Base-by-base conservation (phyloP, 2,329 filamentous ascomycete genomes). In the Ilyonectria destructans region DNA sequence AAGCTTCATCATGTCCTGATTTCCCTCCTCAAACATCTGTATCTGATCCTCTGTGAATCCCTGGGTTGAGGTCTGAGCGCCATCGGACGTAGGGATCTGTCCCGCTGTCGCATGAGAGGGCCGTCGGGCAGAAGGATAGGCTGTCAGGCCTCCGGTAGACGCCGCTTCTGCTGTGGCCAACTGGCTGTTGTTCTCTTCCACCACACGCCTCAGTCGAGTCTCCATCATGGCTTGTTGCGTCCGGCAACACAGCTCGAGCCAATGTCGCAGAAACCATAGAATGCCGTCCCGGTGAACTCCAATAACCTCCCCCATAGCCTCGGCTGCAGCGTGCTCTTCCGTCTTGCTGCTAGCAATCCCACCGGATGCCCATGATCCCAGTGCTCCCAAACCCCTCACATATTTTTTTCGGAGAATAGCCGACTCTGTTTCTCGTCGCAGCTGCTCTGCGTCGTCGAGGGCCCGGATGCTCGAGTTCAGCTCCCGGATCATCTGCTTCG, bases 151-250 rank as follows among this genome's bases (percentile, higher is more conserved):
- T 5, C 74, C 74, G 7, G 77, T 63, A 13, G 79, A 73, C 40
- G 79, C 71, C 48, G 74, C 65, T 56, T 73, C 85, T 3, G 88
- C 86, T 80, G 94, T 95, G 71, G 94, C 93, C 63, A 97, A 84
- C 67, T 96, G 88, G 77, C 93, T 97, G 82, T 94, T 93, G 77
- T 91, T 95, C 88, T 93, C 96, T 83, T 98, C 95, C 80, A 96
- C 87, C 80, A 97, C 94, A 62, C 96, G 86, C 77, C 91, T 90
- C 73, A 98, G 85, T 74, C 96, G 85, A 77, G 93, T 93, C 83
- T 97, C 95, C 87, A 98, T 97, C 94, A 98, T 98, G 58, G 88
- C 89, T 75, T 94, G 91, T 84, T 98, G 96, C 70, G 92, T 90
- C 75, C 90, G 87, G 48, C 93, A 92, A 64, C 92, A 95, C 71